Evolutionary conservation across 140 eudicot species (phyloP), one percentile per base, ranked within the genome.

Genomic region (Anethum foeniculum): DNA sequence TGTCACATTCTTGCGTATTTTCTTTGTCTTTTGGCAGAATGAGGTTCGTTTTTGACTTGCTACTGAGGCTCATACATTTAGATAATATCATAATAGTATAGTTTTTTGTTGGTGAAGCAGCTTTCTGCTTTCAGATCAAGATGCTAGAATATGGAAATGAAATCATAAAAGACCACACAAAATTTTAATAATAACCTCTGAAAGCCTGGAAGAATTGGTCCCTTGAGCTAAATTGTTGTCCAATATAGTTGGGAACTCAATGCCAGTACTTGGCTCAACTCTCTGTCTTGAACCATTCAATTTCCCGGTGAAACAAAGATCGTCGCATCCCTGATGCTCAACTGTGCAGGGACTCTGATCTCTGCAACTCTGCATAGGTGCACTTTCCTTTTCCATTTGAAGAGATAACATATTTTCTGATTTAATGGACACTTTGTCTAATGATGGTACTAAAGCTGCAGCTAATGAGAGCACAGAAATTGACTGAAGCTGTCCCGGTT

Each of bases 191-290:
- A 23, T 43, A 44, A 94, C 98, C 98, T 94, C 98, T 62, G 95
- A 85, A 77, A 87, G 81, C 65, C 85, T 83, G 85, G 81, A 85
- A 79, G 90, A 81, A 71, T 79, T 86, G 75, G 84, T 83, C 67
- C 82, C 95, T 71, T 81, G 90, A 79, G 83, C 79, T 77, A 85
- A 84, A 34, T 75, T 79, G 79, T 85, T 87, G 43, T 87, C 89
- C 85, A 90, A 80, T 52, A 90, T 69, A 16, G 91, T 82, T 43
- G 98, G 98, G 79, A 94, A 94, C 91, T 90, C 91, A 64, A 94
- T 88, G 28, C 98, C 98, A 81, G 98, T 94, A 86, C 84, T 88
- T 48, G 95, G 92, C 86, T 94, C 98, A 30, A 89, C 84, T 38
- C 87, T 84, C 80, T 76, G 84, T 32, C 90, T 79, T 54, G 88